Conservation (phyloP, 2,329 filamentous ascomycete species). For the Sporothrix curviconia region DNA sequence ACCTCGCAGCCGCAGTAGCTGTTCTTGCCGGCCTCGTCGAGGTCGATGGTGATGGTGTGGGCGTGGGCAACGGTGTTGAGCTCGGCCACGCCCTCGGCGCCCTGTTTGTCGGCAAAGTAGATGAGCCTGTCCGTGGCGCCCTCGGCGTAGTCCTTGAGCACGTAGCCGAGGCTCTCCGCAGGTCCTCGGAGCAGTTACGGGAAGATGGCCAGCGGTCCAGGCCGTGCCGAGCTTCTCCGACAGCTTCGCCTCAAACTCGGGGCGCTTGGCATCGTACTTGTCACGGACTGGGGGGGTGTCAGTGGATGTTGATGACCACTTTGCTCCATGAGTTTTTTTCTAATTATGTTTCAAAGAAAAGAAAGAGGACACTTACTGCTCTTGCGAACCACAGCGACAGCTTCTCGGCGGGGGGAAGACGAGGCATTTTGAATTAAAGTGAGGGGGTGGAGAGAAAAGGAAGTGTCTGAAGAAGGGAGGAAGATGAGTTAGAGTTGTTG, state of each 20-base stretch:
- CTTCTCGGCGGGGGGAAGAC: slow-evolving; percentile 42
- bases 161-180: slow-evolving; percentile 38
- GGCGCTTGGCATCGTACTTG: slow-evolving; percentile 43
- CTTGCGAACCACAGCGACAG: slow-evolving; percentile 45
- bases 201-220: slow-evolving; percentile 43
- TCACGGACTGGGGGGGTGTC: slow-evolving; percentile 40
- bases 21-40: slow-evolving; percentile 35
- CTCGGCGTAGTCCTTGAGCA: slow-evolving; percentile 35
- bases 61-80: slow-evolving; percentile 40
- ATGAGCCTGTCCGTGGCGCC: slow-evolving; percentile 13
- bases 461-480: too few species aligned
- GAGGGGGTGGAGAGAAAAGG: too few species aligned
- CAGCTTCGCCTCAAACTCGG: slow-evolving; percentile 21
- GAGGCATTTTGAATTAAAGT: slow-evolving; percentile 12
- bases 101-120: slow-evolving; percentile 2
- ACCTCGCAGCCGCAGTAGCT: slow-evolving; percentile 39
- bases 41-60: slow-evolving; percentile 40
- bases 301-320: background rate
- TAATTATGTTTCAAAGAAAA: slow-evolving; percentile 12
- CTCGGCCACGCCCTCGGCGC: slow-evolving; percentile 31
- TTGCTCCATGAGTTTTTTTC: background rate
- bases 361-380: slow-evolving; percentile 32
- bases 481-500: background rate
- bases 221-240: slow-evolving; percentile 32
- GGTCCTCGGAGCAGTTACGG: slow-evolving; percentile 38